Base-by-base conservation (phyloP, 495 filamentous ascomycete species). In the Collariella sp. region DNA sequence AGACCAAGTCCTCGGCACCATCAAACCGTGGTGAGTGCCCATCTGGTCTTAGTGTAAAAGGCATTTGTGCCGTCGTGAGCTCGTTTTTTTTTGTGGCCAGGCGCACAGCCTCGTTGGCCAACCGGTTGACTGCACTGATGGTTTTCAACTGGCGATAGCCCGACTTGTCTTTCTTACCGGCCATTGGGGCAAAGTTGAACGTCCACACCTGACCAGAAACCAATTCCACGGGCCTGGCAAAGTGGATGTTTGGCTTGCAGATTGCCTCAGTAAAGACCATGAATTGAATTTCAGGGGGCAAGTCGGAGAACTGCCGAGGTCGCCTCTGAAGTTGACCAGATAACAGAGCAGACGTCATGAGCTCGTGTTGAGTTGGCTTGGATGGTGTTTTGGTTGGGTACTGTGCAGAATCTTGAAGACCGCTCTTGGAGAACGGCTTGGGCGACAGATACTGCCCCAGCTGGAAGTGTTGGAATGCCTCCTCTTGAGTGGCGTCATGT, bases 231-330 rank as follows among this genome's bases (percentile, higher is more conserved):
- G 41, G 22, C 12, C 11, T 38, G 1, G 48, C 11, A 13, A 53
- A 50, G 29, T 63, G 61, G 13, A 63, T 20, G 2, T 58, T 42
- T 0, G 61, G 61, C 43, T 63, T 60, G 39, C 51, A 33, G 10
- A 63, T 41, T 2, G 55, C 58, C 40, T 61, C 55, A 15, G 26
- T 46, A 3, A 57, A 59, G 42, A 63, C 54, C 40, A 26, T 44
- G 13, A n/a, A 9, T 7, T 61, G 55, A 2, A 61, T 42, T 7
- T 63, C 61, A 3, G 24, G 1, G 2, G 61, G 58, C 0, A 63
- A 11, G 1, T 20, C 6, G 0, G 12, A 39, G 41, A 58, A 61
- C 7, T 13, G 20, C 3, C 26, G 45, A n/a, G 34, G 43, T 6
- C 20, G 31, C 12, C 0, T n/a, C 18, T 18, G 46, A 6, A 20